These are phyloP conservation scores for Symbiodinium pilosum DNA, from an alignment of 73 alveolate genomes.

Conservation along the genomic window DNA sequence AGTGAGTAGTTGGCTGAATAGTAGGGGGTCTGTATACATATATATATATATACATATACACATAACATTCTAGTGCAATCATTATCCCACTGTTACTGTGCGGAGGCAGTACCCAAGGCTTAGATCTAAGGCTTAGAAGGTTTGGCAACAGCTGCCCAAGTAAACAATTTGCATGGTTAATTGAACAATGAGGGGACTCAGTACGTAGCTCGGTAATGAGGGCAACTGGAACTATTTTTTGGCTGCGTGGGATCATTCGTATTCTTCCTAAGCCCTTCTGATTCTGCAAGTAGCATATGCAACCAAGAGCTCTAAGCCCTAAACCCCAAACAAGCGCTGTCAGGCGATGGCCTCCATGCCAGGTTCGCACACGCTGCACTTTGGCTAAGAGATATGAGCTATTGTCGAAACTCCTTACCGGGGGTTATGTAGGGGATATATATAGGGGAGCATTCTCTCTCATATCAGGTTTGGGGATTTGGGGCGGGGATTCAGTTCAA, in stretches of 20 bases:
- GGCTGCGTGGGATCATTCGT: background rate
- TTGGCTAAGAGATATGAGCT: background rate
- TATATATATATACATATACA: too few relatives aligned
- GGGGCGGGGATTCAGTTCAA: background rate
- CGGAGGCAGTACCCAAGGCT: background rate
- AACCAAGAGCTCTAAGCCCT: background rate
- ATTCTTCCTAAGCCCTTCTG: background rate
- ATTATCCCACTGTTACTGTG: background rate
- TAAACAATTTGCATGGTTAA: background rate
- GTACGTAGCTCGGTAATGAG: background rate
- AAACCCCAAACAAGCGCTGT: background rate
- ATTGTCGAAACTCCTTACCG: too few relatives aligned
- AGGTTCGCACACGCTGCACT: slow-evolving; percentile 81
- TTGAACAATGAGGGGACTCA: background rate
- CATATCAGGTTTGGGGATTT: too few relatives aligned
- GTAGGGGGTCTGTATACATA: too few relatives aligned
- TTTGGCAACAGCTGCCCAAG: background rate
- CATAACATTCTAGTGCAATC: too few relatives aligned
- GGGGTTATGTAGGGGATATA: too few relatives aligned
- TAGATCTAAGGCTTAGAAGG: too few relatives aligned
- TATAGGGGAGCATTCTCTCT: too few relatives aligned
- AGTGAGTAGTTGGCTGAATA: too few relatives aligned
- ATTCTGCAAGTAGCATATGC: too few relatives aligned
- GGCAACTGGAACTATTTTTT: background rate
- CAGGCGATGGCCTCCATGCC: slow-evolving; percentile 90